Conservation (phyloP, 768 basidiomycete genomes). For the Vararia minispora region DNA sequence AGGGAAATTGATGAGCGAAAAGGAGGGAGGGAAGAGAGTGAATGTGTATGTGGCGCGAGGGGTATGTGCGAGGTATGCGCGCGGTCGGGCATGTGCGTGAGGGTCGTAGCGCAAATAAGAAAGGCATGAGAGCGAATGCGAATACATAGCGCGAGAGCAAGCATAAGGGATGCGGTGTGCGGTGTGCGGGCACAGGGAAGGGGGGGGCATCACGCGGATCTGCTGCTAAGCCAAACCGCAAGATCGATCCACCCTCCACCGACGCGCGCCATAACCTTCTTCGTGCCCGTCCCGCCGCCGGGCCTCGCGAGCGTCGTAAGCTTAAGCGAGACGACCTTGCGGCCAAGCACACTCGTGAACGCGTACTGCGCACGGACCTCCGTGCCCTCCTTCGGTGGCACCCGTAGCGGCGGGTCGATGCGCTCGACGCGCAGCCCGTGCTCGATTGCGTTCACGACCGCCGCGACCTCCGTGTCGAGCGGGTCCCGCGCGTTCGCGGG, state of each 20-base stretch:
- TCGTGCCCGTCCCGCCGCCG: slow-evolving; percentile 33
- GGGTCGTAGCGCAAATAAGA: too few species aligned
- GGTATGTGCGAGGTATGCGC: too few species aligned
- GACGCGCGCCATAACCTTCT: slow-evolving; percentile 89
- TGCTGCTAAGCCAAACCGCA: too few species aligned
- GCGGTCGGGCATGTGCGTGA: too few species aligned
- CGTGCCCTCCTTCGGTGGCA: slow-evolving; percentile 56
- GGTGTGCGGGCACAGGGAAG: too few species aligned
- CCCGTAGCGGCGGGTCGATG: slow-evolving; percentile 64
- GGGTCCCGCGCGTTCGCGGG: slow-evolving; percentile 65
- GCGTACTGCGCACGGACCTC: slow-evolving; percentile 80
- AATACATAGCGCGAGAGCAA: too few species aligned
- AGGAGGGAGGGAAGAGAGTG: too few species aligned
- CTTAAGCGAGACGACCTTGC: slow-evolving; percentile 69
- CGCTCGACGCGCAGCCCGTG: slow-evolving; percentile 74
- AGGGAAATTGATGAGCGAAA: too few species aligned
- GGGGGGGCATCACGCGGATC: too few species aligned
- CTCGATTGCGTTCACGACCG: slow-evolving; percentile 60
- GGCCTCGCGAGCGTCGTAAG: slow-evolving; percentile 68
- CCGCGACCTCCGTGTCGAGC: slow-evolving; percentile 70
- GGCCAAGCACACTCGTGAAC: slow-evolving; percentile 59
- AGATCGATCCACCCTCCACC: too few species aligned
- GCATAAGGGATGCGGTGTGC: too few species aligned
- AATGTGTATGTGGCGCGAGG: too few species aligned
- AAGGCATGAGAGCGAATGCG: slow-evolving; percentile 2